Evolutionary conservation across 768 basidiomycete species (phyloP).

Genomic region (Suillus luteus): DNA sequence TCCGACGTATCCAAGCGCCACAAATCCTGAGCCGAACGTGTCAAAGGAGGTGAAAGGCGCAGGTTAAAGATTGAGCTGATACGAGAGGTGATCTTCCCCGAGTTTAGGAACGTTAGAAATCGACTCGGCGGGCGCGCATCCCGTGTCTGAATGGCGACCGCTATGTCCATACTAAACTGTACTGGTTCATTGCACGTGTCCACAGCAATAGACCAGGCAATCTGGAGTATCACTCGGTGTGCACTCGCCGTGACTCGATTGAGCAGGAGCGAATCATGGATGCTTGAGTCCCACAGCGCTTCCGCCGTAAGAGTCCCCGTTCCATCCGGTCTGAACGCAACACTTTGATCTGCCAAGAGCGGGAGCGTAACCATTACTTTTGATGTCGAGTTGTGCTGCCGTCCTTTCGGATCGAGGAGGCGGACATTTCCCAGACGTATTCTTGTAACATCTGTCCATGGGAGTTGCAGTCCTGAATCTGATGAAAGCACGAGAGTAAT

Average conservation of each 20-base stretch:
- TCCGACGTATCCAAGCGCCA: slow-evolving; percentile 95
- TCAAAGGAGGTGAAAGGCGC: slow-evolving; percentile 78
- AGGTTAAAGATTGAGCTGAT: slow-evolving; percentile 85
- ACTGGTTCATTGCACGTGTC: slow-evolving; percentile 84
- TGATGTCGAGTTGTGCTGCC: slow-evolving; percentile 75
- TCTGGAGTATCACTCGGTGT: slow-evolving; percentile 78
- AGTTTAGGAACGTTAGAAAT: slow-evolving; percentile 73
- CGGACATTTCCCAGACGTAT: slow-evolving; percentile 84
- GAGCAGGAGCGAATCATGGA: slow-evolving; percentile 83
- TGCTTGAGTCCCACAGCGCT: slow-evolving; percentile 90
- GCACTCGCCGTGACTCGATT: slow-evolving; percentile 81
- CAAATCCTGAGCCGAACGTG: slow-evolving; percentile 83
- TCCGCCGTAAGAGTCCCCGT: slow-evolving; percentile 69
- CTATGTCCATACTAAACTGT: slow-evolving; percentile 87
- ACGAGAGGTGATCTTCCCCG: slow-evolving; percentile 75
- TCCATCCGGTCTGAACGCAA: slow-evolving; percentile 85
- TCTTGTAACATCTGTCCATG: slow-evolving; percentile 80
- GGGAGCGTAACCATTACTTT: slow-evolving; percentile 73
- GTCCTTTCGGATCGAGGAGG: slow-evolving; percentile 80
- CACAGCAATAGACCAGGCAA: slow-evolving; percentile 79
- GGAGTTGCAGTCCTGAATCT: slow-evolving; percentile 86
- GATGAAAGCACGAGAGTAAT: slow-evolving; percentile 76
- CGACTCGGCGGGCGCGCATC: slow-evolving; percentile 84
- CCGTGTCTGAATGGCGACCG: slow-evolving; percentile 79
- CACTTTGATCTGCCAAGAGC: slow-evolving; percentile 65